phyloP scores from a whole-genome alignment of 2,329 filamentous ascomycete genomes.

The Anisogramma anomala region DNA sequence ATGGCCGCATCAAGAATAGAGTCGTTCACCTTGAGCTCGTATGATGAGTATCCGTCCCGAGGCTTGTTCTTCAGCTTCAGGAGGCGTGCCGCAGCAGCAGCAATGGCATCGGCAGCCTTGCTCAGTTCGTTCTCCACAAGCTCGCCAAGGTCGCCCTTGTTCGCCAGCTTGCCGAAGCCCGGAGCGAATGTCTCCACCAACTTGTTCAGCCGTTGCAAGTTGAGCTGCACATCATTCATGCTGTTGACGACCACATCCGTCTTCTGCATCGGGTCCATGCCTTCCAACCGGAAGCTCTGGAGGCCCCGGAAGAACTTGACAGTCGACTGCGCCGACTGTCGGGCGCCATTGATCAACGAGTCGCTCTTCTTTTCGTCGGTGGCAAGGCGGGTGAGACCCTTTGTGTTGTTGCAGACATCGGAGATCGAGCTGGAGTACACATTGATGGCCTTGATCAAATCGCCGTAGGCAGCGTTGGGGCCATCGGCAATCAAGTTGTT shows the following conservation, averaged over 20 bases:
- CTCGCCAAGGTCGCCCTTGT: slow-evolving; percentile 79
- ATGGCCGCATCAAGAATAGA: slow-evolving; percentile 86
- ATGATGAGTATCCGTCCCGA: slow-evolving; percentile 88
- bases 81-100: slow-evolving; percentile 77
- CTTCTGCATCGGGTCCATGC: slow-evolving; percentile 81
- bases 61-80: slow-evolving; percentile 93
- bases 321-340: slow-evolving; percentile 73
- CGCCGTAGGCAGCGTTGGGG: slow-evolving; percentile 76
- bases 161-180: slow-evolving; percentile 68
- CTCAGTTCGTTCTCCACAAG: slow-evolving; percentile 83
- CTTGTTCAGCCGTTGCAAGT: slow-evolving; percentile 87
- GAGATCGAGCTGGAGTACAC: slow-evolving; percentile 82
- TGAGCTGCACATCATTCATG: slow-evolving; percentile 92
- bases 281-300: slow-evolving; percentile 86
- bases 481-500: slow-evolving; percentile 98
- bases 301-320: slow-evolving; percentile 92
- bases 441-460: slow-evolving; percentile 87
- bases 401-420: slow-evolving; percentile 91
- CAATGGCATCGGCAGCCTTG: slow-evolving; percentile 91
- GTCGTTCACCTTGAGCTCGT: slow-evolving; percentile 92
- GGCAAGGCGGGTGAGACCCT: slow-evolving; percentile 83
- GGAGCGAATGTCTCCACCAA: slow-evolving; percentile 85
- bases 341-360: slow-evolving; percentile 67
- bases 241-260: slow-evolving; percentile 95
- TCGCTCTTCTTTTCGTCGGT: slow-evolving; percentile 94